phyloP scores from a whole-genome alignment of 2,329 filamentous ascomycete species.

The Magnaporthiopsis rhizophila region DNA sequence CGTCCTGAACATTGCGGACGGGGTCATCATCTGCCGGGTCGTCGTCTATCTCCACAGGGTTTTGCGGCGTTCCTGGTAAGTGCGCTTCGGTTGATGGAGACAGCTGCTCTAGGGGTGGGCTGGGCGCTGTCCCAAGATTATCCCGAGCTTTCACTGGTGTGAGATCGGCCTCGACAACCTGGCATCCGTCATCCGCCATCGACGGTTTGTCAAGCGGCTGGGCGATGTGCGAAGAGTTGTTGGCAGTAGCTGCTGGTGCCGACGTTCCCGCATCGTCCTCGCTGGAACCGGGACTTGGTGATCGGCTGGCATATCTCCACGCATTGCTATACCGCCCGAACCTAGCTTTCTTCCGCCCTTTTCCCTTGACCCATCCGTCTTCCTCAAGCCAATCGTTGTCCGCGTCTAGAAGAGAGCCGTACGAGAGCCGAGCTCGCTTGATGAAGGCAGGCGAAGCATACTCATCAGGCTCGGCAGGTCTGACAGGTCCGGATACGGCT shows the following conservation, averaged over 20 bases:
- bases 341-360: constrained; percentile 61
- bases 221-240: background rate
- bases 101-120: background rate
- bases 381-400: constrained; percentile 64
- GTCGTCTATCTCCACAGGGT: background rate
- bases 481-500: background rate
- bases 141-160: background rate
- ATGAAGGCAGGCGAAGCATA: constrained; percentile 76
- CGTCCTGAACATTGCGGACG: background rate
- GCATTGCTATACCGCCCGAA: constrained; percentile 57
- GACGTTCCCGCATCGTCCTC: constrained; percentile 20
- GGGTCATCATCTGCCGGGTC: background rate
- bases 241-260: constrained; percentile 6
- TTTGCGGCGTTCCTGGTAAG: background rate
- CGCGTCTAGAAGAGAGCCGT: constrained; percentile 57
- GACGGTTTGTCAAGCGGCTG: constrained; percentile 12
- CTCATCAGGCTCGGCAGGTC: constrained; percentile 35
- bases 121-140: background rate
- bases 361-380: constrained; percentile 50
- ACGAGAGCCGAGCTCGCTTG: constrained; percentile 62
- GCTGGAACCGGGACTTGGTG: constrained; percentile 57
- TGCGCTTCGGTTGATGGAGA: background rate
- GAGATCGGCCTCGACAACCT: constrained; percentile 20
- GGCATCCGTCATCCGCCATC: constrained; percentile 23
- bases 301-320: constrained; percentile 69